These are phyloP conservation scores for Candida sanyaensis DNA, from an alignment of 1,139 yeast species.

Conservation along the genomic window DNA sequence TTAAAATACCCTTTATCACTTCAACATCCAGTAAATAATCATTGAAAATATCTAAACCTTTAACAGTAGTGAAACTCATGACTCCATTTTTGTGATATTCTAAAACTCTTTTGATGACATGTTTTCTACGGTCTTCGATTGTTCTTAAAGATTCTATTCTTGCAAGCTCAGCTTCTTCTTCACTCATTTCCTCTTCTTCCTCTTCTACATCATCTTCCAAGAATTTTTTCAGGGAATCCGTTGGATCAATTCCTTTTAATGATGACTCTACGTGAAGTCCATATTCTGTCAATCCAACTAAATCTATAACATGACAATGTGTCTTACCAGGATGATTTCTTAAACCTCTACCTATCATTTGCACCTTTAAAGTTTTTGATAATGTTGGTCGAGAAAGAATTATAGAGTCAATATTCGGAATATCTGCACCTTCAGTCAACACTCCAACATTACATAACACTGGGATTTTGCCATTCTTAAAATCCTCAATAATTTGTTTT, in stretches of 20 bases:
- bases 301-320: constrained; percentile 74
- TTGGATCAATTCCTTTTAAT: constrained; percentile 46
- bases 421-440: constrained; percentile 94
- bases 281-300: constrained; percentile 61
- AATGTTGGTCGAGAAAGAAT: constrained; percentile 80
- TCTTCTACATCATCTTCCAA: constrained; percentile 12
- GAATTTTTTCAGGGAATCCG: constrained; percentile 28
- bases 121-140: constrained; percentile 18
- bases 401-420: constrained; percentile 85
- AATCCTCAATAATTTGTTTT: constrained; percentile 53
- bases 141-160: constrained; percentile 12
- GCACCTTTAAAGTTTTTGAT: constrained; percentile 70
- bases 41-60: constrained; percentile 39
- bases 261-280: constrained; percentile 68
- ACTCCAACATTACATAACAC: constrained; percentile 88
- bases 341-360: constrained; percentile 92
- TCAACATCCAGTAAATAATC: constrained; percentile 36
- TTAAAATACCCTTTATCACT: constrained; percentile 15
- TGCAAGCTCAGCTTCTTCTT: constrained; percentile 16
- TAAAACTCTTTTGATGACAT: constrained; percentile 14
- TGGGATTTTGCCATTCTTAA: constrained; percentile 61
- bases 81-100: constrained; percentile 11
- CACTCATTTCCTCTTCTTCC: constrained; percentile 13
- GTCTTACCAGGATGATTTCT: constrained; percentile 62
- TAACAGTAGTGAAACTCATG: constrained; percentile 28